These are phyloP conservation scores for Boletus tylopilopsis DNA, from an alignment of 768 basidiomycete species.

Conservation along the genomic window DNA sequence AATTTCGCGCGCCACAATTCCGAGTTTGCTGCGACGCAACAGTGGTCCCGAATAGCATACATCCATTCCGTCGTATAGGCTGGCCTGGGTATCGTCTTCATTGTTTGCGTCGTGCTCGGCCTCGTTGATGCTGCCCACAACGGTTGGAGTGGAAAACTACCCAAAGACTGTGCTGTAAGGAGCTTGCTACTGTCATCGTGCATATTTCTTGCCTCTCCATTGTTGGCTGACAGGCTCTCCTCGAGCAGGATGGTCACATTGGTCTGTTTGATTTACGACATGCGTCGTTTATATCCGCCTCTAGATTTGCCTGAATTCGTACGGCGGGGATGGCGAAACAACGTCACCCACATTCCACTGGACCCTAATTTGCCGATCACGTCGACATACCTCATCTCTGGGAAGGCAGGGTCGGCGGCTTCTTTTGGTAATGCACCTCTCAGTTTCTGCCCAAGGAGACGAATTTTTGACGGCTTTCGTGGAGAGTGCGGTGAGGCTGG, in stretches of 20 bases:
- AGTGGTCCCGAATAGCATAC: slow-evolving; percentile 18
- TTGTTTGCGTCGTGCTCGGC: slow-evolving; percentile 44
- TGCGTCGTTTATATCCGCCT: background rate
- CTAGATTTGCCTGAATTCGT: slow-evolving; percentile 72
- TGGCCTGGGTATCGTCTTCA: slow-evolving; percentile 39
- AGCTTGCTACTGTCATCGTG: slow-evolving; percentile 71
- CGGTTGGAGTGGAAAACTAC: slow-evolving; percentile 46
- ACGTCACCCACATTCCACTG: slow-evolving; percentile 72
- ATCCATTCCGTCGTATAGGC: slow-evolving; percentile 46
- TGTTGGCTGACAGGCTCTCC: background rate
- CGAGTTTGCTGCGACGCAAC: slow-evolving; percentile 16
- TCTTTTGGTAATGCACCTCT: slow-evolving; percentile 73
- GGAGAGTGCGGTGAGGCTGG: slow-evolving; percentile 53
- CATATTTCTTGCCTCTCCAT: slow-evolving; percentile 22
- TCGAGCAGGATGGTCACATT: slow-evolving; percentile 61
- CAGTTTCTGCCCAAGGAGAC: slow-evolving; percentile 35
- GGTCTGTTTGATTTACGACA: slow-evolving; percentile 34
- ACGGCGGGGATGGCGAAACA: slow-evolving; percentile 62
- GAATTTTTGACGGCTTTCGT: slow-evolving; percentile 56
- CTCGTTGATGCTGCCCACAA: slow-evolving; percentile 40
- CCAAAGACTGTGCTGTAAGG: slow-evolving; percentile 62
- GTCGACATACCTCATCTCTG: slow-evolving; percentile 86
- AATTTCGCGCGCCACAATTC: slow-evolving; percentile 16
- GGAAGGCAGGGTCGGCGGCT: slow-evolving; percentile 80
- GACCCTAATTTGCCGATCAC: slow-evolving; percentile 55